Evolutionary conservation across 2,329 filamentous ascomycete genomes (phyloP), one percentile per base, ranked within the genome.

Genomic region (Ophiostoma sp.): DNA sequence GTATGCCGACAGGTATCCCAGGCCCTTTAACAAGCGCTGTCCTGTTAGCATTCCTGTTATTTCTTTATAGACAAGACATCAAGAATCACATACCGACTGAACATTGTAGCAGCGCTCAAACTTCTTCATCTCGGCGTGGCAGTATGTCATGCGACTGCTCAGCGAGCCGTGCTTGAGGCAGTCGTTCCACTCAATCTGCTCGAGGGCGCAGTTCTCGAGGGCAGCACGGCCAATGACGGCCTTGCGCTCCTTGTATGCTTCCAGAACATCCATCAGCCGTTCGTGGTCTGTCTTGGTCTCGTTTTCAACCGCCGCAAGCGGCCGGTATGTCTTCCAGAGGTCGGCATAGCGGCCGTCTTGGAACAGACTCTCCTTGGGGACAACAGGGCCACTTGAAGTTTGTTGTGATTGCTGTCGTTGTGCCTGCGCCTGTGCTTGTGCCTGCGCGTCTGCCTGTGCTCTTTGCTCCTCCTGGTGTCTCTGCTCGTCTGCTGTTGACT

Each of bases 51-150:
- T 15, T 11, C 8, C n/a, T 48, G 13, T 39, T 39, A 10, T 20
- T 20, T 20, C 44, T n/a, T 17, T 17, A 5, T 4, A 20, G 4
- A 23, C n/a, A 36, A 20, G 15, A 8, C 8, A 11, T 27, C 23
- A 0, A n/a, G 1, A 20, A 6, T 1, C 41, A 71, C 86, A 2
- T 80, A 93, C 90, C 76, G 88, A 89, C 81, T 99, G 95, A 82
- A 94, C 93, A 69, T 85, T 89, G 78, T 95, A 97, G 81, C 95
- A 99, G 74, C 91, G 85, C 77, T 95, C 91, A 76, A 97, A 94
- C 72, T 84, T 86, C 75, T 83, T 85, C 76, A 92, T 91, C 81
- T 97, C 89, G 70, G 87, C 84, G 57, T 89, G 84, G 78, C 95
- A 99, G 87, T 97, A 86, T 52, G 89, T 93, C 79, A 94, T 81